These are phyloP conservation scores for Coemansia sp. DNA, from an alignment of 192 early-diverging fungal genomes.

Conservation along the genomic window DNA sequence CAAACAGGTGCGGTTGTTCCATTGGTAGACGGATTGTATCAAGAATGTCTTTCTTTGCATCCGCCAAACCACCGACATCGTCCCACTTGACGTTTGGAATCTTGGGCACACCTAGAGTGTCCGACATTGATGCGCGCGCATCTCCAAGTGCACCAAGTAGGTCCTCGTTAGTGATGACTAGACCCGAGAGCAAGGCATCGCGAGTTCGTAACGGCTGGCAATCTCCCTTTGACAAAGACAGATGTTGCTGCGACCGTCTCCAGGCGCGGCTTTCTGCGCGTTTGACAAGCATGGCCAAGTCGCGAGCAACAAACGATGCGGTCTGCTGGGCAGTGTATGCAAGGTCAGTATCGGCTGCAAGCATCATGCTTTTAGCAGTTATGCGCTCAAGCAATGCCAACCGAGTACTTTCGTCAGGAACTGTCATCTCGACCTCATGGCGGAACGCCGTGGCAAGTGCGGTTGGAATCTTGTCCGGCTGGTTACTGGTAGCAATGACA, in stretches of 20 bases:
- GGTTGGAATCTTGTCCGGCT: constrained; percentile 77
- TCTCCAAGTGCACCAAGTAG: constrained; percentile 76
- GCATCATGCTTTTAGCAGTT: constrained; percentile 30
- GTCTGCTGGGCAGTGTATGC: constrained; percentile 83
- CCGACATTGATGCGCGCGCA: constrained; percentile 79
- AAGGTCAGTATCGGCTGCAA: constrained; percentile 78
- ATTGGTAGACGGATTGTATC: constrained; percentile 97
- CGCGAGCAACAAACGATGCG: constrained; percentile 84
- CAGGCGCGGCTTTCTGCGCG: constrained; percentile 69
- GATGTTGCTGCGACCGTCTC: constrained; percentile 43
- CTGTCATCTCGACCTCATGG: constrained; percentile 73
- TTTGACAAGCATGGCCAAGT: constrained; percentile 75
- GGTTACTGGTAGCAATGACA: constrained; percentile 73
- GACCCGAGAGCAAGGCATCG: constrained; percentile 68
- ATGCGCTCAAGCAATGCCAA: constrained; percentile 66
- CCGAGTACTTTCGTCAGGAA: constrained; percentile 70
- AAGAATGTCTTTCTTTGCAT: constrained; percentile 89
- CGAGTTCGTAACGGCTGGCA: constrained; percentile 21
- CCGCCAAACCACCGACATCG: constrained; percentile 92
- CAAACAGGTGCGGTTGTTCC: constrained; percentile 95
- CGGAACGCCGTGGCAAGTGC: constrained; percentile 76
- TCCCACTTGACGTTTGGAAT: constrained; percentile 99
- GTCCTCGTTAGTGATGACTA: constrained; percentile 75
- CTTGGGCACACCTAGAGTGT: constrained; percentile 94
- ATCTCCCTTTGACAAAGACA: background rate